Evolutionary conservation across 352 stramenopile species (phyloP).

Genomic region (Phytopythium sindhum): DNA sequence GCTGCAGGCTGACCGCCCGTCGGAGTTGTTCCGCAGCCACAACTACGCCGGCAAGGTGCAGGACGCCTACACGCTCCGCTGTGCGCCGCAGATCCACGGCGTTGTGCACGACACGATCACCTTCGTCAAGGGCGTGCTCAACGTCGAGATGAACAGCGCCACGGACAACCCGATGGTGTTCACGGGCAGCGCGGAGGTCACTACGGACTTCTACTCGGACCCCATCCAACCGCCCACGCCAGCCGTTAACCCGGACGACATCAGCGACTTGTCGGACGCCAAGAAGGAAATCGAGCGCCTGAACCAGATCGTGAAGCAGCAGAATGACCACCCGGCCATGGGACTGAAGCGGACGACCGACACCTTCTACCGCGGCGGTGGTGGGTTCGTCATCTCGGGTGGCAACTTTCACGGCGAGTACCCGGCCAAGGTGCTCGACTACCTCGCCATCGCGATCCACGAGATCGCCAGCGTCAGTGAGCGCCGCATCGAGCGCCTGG

Average conservation of each 20-base stretch:
- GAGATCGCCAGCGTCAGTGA: slow-evolving; percentile 86
- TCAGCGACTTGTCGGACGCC: slow-evolving; percentile 60
- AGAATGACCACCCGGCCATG: slow-evolving; percentile 38
- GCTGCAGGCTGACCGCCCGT: slow-evolving; percentile 71
- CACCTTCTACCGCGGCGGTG: slow-evolving; percentile 74
- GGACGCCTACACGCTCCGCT: slow-evolving; percentile 88
- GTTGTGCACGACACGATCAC: slow-evolving; percentile 85
- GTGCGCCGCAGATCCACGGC: slow-evolving; percentile 87
- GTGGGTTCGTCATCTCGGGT: slow-evolving; percentile 85
- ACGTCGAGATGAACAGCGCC: slow-evolving; percentile 89
- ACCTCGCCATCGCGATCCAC: slow-evolving; percentile 85
- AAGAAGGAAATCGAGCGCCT: slow-evolving; percentile 79
- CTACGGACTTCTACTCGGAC: slow-evolving; percentile 44
- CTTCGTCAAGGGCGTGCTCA: slow-evolving; percentile 82
- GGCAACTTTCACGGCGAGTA: slow-evolving; percentile 92
- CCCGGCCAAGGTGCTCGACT: slow-evolving; percentile 87
- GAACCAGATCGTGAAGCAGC: slow-evolving; percentile 47
- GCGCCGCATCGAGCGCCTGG: slow-evolving; percentile 82
- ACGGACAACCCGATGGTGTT: slow-evolving; percentile 92
- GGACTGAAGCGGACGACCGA: slow-evolving; percentile 80
- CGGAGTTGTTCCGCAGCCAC: slow-evolving; percentile 85
- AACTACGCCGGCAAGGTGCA: slow-evolving; percentile 89
- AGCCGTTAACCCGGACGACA: slow-evolving; percentile 25
- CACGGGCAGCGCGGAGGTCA: slow-evolving; percentile 63
- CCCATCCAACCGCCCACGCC: slow-evolving; percentile 12